Conservation (phyloP, 2,329 filamentous ascomycete species). For the Penicillium olsonii region DNA sequence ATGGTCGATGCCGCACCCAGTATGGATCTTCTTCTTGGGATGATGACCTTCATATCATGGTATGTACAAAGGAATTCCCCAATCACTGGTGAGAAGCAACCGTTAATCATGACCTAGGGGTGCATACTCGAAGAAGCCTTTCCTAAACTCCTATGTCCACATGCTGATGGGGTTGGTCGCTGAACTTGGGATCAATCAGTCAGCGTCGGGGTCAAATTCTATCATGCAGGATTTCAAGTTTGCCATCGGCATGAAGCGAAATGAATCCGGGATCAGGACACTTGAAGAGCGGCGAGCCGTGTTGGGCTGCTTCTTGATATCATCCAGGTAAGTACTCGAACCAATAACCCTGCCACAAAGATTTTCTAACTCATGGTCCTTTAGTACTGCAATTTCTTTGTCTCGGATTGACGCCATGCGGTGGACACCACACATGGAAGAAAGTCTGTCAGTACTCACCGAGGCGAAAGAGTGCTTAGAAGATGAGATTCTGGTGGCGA, state of each 20-base stretch:
- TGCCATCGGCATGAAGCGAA: slow-evolving; percentile 19
- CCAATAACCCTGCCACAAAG: no score
- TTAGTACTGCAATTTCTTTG: slow-evolving; percentile 40
- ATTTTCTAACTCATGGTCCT: no score
- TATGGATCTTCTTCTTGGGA: slow-evolving; percentile 25
- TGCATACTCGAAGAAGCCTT: slow-evolving; percentile 19
- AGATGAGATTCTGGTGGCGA: slow-evolving; percentile 51
- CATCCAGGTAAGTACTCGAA: slow-evolving; percentile 33
- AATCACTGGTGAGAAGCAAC: background rate
- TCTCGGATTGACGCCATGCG: slow-evolving; percentile 48
- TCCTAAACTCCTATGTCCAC: slow-evolving; percentile 23
- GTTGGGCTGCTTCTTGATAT: slow-evolving; percentile 51
- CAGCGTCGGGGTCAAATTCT: slow-evolving; percentile 11
- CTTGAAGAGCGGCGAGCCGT: slow-evolving; percentile 55
- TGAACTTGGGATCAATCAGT: slow-evolving; percentile 28
- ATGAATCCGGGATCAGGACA: slow-evolving; percentile 34
- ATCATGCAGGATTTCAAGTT: slow-evolving; percentile 24
- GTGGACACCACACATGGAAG: slow-evolving; percentile 63
- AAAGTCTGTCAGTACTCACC: slow-evolving; percentile 53
- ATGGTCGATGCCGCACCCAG: slow-evolving; percentile 19
- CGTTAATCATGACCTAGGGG: slow-evolving; percentile 17
- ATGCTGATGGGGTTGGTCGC: slow-evolving; percentile 26
- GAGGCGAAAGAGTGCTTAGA: slow-evolving; percentile 49
- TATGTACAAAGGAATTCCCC: no score
- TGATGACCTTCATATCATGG: slow-evolving; percentile 26